Conservation (phyloP, 2,329 filamentous ascomycete species). For the Verticillium zaregamsianum region DNA sequence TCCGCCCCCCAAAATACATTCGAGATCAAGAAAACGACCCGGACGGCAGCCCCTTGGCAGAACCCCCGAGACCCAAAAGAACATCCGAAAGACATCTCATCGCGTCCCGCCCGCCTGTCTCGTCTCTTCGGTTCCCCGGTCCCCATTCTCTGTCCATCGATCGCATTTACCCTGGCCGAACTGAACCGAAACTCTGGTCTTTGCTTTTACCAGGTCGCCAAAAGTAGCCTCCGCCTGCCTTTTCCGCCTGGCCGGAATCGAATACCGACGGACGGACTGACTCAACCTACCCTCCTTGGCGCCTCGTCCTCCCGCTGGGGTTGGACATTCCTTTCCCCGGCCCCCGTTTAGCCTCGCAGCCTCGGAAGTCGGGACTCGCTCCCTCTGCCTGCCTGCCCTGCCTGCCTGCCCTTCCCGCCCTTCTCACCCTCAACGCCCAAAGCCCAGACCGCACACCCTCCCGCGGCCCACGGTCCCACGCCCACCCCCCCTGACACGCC, state of each 20-base stretch:
- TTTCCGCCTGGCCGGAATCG: not conserved
- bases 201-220: not conserved
- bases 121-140: not conserved
- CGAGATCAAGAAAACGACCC: not conserved
- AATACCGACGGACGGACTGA: not conserved
- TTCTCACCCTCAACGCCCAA: not conserved
- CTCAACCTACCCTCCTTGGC: not conserved
- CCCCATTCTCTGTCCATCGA: not conserved
- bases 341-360: not conserved
- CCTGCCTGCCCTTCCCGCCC: no score
- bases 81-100: not conserved
- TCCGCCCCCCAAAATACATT: not conserved
- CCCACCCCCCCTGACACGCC: not conserved
- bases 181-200: not conserved
- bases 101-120: not conserved
- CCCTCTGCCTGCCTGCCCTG: not conserved
- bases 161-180: not conserved
- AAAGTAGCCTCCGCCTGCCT: not conserved
- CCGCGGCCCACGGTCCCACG: not conserved
- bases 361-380: not conserved
- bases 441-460: not conserved
- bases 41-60: not conserved
- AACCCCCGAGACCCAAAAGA: not conserved
- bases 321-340: not conserved
- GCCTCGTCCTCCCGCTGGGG: no score